Evolutionary conservation across 441 rosid genomes (phyloP).

Genomic region (Euphorbia celastroides): DNA sequence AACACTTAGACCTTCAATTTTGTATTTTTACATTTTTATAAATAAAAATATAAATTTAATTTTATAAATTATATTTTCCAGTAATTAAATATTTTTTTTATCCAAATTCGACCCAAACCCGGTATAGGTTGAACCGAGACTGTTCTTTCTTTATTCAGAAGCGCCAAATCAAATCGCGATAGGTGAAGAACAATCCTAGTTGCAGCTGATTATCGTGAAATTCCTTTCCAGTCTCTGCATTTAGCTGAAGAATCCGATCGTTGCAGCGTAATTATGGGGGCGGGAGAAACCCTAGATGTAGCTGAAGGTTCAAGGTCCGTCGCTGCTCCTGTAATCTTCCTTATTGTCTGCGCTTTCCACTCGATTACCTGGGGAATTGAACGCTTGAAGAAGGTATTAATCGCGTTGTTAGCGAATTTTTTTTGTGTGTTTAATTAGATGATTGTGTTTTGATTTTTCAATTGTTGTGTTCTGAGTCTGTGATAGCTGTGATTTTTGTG

Average conservation of each 20-base stretch:
- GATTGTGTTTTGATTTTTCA: neutral
- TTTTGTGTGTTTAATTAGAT: neutral
- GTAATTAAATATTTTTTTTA: too few relatives aligned
- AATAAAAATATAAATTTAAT: too few relatives aligned
- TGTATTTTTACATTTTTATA: too few relatives aligned
- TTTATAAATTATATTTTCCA: too few relatives aligned
- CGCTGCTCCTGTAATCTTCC: conserved; percentile 62
- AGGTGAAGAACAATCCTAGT: neutral
- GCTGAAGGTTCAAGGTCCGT: conserved; percentile 29
- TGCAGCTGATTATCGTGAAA: neutral
- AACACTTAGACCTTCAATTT: too few relatives aligned
- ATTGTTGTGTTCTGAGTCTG: neutral
- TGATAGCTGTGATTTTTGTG: neutral
- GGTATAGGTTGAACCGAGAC: too few relatives aligned
- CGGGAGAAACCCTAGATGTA: conserved; percentile 32
- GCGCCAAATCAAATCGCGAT: neutral
- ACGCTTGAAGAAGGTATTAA: conserved; percentile 34
- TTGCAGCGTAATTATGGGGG: conserved; percentile 25
- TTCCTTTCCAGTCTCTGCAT: neutral
- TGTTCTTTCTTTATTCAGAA: too few relatives aligned
- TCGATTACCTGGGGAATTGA: conserved; percentile 34
- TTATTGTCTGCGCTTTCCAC: conserved; percentile 49
- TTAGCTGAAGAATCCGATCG: neutral
- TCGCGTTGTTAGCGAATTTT: neutral
- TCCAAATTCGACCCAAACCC: too few relatives aligned